Evolutionary conservation across 345 rosid species (phyloP), one percentile per base, ranked within the genome.

Genomic region (Passiflora organensis): DNA sequence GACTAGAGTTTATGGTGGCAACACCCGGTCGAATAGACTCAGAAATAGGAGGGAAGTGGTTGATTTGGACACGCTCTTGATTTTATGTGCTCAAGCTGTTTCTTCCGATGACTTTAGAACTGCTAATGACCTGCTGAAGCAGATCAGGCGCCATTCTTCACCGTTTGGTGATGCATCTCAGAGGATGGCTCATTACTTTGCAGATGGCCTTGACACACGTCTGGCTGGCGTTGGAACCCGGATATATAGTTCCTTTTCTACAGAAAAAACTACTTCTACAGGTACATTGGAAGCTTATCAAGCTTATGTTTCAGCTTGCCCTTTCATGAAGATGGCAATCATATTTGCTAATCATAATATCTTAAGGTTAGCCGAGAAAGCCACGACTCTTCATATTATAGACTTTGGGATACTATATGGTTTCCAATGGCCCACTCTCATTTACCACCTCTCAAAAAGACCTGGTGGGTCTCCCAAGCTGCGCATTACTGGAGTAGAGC

Each of bases 371-470:
- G 77, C 81, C 6, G 68, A 64, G 62, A 70, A 79, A 49, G 84
- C 80, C 36, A 64, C 79, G 0, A 78, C 71, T 38, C 69, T 88
- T 3, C 96, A 88, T 68, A 83, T 88, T 32, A 81, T 88, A 43
- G 94, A 83, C 61, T 83, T 88, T 22, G 96, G 96, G 6, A 77
- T 85, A 36, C 75, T 76, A 46, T 88, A 85, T 61, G 96, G 96
- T 6, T 85, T 88, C 50, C 96, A 88, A 20, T 88, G 94, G 96
- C 94, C 96, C 50, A 83, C 86, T 73, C 68, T 85, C 10, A 88
- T 88, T 42, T 80, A 85, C 32, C 74, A 75, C 0, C 57, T 83
- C 14, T 76, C 96, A 0, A 28, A 43, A 16, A 63, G 81, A 37
- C 48, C 42, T 2, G 72, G 56, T 15, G 85, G 83, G 23, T 85